Evolutionary conservation across 129 eudicot genomes (phyloP), one percentile per base, ranked within the genome.

Genomic region (Saussurea involucrata): DNA sequence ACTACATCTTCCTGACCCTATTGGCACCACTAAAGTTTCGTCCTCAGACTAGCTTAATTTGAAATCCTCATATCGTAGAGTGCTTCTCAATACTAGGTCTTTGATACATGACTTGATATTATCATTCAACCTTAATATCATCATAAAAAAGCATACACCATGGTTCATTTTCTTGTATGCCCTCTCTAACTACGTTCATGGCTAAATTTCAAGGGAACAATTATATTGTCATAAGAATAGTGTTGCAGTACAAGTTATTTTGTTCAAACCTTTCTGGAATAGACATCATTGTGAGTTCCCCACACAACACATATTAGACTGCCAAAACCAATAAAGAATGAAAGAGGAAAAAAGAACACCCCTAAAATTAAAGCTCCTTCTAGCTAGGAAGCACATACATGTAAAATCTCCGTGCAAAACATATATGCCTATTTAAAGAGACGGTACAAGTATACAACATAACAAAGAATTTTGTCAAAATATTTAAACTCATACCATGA

Each of bases 401-500:
- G 10, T 21, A 72, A 72, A 49, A 53, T 49, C 21, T 20, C 32
- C 10, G 76, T 49, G 65, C 66, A 46, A 21, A 25, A 53, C 58
- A 60, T 28, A 60, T 8, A 49, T 25, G 66, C 76, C 27, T 20
- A 7, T 58, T 57, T n/a, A 9, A 13, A 55, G 57, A n/a, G 8
- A 29, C 10, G 28, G n/a, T n/a, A n/a, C n/a, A n/a, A n/a, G 29
- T 27, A 55, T 29, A 28, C 58, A 21, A 55, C 49, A 20, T 8
- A 29, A 29, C 12, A 57, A 71, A 24, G 66, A 21, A 53, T 10
- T 24, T 53, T 13, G 76, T 53, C 31, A 4, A 29, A 11, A 29
- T 72, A 57, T 72, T 24, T 72, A 49, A 72, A 57, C 76, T 27
- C 46, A 72, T 46, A 8, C 76, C 76, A 72, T 72, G 32, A 55